phyloP scores from a whole-genome alignment of 1,284 basidiomycete species.

The Binderoboletus segoi region DNA sequence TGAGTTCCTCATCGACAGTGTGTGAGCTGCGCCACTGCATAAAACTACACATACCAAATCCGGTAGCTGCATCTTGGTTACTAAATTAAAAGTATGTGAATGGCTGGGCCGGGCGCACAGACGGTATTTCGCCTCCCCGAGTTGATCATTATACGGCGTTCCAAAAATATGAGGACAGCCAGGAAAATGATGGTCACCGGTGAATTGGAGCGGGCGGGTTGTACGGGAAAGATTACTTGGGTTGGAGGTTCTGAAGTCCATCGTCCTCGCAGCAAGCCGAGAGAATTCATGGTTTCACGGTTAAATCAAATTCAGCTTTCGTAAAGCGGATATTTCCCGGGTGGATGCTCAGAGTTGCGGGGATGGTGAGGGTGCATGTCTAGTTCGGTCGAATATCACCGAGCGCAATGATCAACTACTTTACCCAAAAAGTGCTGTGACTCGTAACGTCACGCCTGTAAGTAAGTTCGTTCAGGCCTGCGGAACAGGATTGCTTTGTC shows the following conservation, averaged over 20 bases:
- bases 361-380: not conserved
- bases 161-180: no score
- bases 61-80: slow-evolving; percentile 17
- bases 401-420: slow-evolving; percentile 37
- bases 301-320: not conserved
- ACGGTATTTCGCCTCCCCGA: not conserved
- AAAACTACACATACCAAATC: slow-evolving; percentile 36
- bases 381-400: slow-evolving; percentile 19
- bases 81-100: not conserved
- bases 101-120: not conserved
- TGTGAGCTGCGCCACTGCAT: not conserved
- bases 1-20: not conserved
- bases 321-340: not conserved
- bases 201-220: not conserved
- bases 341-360: no score
- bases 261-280: not conserved
- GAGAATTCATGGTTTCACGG: not conserved
- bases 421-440: slow-evolving; percentile 36
- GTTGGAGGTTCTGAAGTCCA: not conserved
- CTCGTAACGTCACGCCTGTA: slow-evolving; percentile 39
- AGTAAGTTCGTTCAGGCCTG: slow-evolving; percentile 38
- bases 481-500: slow-evolving; percentile 32
- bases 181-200: not conserved
- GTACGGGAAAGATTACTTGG: not conserved
- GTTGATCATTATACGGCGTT: not conserved